These are phyloP conservation scores for Xylariaceae sp. DNA, from an alignment of 2,329 filamentous ascomycete species.

Conservation along the genomic window DNA sequence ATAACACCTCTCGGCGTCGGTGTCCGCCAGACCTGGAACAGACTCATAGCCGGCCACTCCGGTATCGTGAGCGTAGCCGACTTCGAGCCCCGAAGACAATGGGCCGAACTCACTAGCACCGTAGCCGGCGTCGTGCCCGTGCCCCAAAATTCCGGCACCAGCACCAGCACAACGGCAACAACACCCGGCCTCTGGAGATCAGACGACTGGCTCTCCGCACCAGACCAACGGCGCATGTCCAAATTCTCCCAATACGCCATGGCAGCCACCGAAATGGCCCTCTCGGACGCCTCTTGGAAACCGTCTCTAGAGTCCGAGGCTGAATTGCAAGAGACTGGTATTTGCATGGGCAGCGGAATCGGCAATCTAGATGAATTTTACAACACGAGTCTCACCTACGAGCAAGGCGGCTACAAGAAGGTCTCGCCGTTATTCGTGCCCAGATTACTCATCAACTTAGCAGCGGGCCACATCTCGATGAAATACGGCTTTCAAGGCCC, in stretches of 20 bases:
- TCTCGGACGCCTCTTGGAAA: conserved; percentile 77
- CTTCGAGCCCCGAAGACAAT: conserved; percentile 53
- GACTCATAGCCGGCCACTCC: conserved; percentile 73
- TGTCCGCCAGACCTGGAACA: conserved; percentile 71
- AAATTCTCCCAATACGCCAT: conserved; percentile 87
- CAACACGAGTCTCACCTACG: conserved; percentile 72
- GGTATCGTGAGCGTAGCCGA: conserved; percentile 72
- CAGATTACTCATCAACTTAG: conserved; percentile 88
- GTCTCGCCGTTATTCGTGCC: conserved; percentile 93
- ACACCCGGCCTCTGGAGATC: conserved; percentile 43
- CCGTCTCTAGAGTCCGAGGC: conserved; percentile 53
- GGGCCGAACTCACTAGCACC: conserved; percentile 73
- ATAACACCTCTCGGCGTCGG: conserved; percentile 82
- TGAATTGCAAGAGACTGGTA: conserved; percentile 73
- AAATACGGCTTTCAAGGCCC: conserved; percentile 84
- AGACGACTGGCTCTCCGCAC: conserved; percentile 49
- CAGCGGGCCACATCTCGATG: conserved; percentile 93
- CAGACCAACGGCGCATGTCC: conserved; percentile 75
- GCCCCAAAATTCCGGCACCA: conserved; percentile 40
- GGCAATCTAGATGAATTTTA: conserved; percentile 92
- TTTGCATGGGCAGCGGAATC: conserved; percentile 92
- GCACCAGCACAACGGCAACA: conserved; percentile 32
- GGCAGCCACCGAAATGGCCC: conserved; percentile 79
- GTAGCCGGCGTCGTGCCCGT: conserved; percentile 86
- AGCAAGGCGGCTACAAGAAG: conserved; percentile 77